phyloP scores from a whole-genome alignment of 257 asterid species.

The Linderniella brevidens region DNA sequence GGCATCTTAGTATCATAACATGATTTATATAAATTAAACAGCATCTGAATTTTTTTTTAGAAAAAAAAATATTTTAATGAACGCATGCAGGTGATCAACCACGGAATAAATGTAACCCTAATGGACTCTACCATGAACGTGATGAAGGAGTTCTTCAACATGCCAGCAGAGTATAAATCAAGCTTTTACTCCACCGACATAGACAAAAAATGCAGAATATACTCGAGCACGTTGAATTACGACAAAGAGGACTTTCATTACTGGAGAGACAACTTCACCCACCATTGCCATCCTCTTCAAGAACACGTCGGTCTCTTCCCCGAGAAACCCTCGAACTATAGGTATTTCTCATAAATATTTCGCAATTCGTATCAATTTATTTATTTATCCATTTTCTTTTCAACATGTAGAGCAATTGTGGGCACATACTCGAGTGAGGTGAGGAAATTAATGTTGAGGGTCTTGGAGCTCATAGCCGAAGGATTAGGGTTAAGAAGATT shows the following conservation, averaged over 20 bases:
- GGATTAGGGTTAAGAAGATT: constrained; percentile 30
- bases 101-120: constrained; percentile 23
- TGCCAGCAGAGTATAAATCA: constrained; percentile 26
- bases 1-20: constrained; percentile 14
- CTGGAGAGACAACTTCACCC: constrained; percentile 56
- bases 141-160: constrained; percentile 26
- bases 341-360: constrained; percentile 11
- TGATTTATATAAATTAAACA: too few relatives aligned
- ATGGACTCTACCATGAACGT: constrained; percentile 33
- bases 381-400: not conserved
- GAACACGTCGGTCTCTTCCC: constrained; percentile 38
- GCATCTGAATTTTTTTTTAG: too few relatives aligned
- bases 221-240: constrained; percentile 35
- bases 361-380: too few relatives aligned
- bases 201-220: constrained; percentile 25
- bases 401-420: constrained; percentile 23
- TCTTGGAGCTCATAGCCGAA: constrained; percentile 31
- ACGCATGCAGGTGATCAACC: constrained; percentile 35
- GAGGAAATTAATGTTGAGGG: constrained; percentile 20
- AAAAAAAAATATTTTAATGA: not conserved
- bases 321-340: constrained; percentile 29
- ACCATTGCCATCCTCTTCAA: constrained; percentile 38
- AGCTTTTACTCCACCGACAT: constrained; percentile 19
- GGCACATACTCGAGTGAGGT: constrained; percentile 25
- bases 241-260: constrained; percentile 29